phyloP scores from a whole-genome alignment of 352 stramenopile species.

The Globisporangium alternatum region DNA sequence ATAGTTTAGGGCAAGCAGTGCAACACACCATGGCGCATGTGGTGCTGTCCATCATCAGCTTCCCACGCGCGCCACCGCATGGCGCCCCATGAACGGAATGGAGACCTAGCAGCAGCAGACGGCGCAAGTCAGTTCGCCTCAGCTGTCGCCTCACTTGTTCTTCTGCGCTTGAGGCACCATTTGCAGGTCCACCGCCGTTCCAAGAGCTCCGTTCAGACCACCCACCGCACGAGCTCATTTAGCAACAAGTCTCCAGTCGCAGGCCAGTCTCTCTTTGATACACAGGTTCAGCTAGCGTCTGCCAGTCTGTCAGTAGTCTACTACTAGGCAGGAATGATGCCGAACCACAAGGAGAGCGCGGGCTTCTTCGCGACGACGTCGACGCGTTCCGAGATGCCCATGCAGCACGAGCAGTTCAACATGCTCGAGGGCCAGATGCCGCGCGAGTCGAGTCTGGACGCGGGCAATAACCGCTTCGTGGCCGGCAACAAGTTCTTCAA shows the following conservation, averaged over 20 bases:
- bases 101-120: neutral
- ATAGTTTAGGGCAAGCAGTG: neutral
- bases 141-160: too few relatives aligned
- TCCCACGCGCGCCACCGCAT: neutral
- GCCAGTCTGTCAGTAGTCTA: neutral
- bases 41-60: neutral
- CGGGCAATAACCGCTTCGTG: constrained; percentile 34
- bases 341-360: constrained; percentile 15
- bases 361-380: constrained; percentile 13
- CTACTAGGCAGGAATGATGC: neutral
- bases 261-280: constrained; percentile 1
- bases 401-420: constrained; percentile 12
- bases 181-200: too few relatives aligned
- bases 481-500: constrained; percentile 64
- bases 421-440: constrained; percentile 12
- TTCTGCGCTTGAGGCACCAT: too few relatives aligned
- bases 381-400: constrained; percentile 4
- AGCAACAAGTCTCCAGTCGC: too few relatives aligned
- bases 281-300: neutral
- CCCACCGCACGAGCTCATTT: too few relatives aligned
- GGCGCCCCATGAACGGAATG: neutral
- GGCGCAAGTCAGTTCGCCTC: neutral
- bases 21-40: neutral
- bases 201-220: too few relatives aligned
- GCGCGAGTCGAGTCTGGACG: constrained; percentile 9